Evolutionary conservation across 2,329 filamentous ascomycete species (phyloP).

Genomic region (Pseudopithomyces maydicus): DNA sequence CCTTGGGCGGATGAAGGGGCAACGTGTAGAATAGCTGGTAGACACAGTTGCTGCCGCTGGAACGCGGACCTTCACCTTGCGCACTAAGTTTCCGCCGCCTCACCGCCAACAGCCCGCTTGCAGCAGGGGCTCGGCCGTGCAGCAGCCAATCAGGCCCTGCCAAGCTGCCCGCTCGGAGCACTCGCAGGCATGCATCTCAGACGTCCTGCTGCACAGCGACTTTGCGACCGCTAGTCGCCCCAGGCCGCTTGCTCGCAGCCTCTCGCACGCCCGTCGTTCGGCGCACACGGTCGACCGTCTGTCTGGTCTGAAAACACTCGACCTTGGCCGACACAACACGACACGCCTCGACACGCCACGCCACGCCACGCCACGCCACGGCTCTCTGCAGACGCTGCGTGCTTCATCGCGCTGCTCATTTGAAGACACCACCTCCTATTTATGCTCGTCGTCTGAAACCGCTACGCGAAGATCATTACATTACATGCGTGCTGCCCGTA

Average conservation of each 20-base stretch:
- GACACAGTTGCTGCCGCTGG: conserved; percentile 10
- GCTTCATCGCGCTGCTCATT: conserved; percentile 15
- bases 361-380: not conserved
- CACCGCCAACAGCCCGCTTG: conserved; percentile 30
- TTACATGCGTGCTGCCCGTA: not conserved
- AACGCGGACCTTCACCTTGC: conserved; percentile 25
- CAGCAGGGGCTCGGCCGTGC: conserved; percentile 13
- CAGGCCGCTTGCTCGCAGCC: not conserved
- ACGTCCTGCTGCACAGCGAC: not conserved
- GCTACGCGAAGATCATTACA: conserved; percentile 10
- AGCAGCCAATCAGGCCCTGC: conserved; percentile 20
- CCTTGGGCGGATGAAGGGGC: conserved; percentile 10
- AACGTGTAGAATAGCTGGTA: conserved; percentile 4
- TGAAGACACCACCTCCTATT: conserved; percentile 12
- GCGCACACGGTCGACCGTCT: too few species aligned
- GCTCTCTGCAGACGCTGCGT: conserved; percentile 14
- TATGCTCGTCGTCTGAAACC: conserved; percentile 13
- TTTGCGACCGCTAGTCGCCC: conserved; percentile 1
- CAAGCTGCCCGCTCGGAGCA: conserved; percentile 12
- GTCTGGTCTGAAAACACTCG: too few species aligned
- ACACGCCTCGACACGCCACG: too few species aligned
- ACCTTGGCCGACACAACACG: too few species aligned
- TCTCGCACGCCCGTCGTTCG: conserved; percentile 5
- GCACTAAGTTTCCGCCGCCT: conserved; percentile 16
- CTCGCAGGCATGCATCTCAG: conserved; percentile 1